Evolutionary conservation across 148 eudicot genomes (phyloP).

Genomic region (Nepenthes mirabilis): DNA sequence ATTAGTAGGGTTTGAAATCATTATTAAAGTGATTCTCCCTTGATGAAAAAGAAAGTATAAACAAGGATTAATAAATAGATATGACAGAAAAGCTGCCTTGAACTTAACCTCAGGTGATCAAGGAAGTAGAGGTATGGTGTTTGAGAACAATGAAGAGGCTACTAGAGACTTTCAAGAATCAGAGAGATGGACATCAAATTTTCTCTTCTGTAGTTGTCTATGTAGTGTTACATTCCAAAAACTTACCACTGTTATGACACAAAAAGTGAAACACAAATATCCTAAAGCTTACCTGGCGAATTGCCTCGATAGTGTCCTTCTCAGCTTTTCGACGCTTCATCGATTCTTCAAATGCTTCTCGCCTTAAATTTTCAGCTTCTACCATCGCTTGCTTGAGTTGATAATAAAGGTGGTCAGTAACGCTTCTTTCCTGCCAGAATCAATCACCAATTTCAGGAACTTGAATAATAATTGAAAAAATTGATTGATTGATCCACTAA

Average conservation of each 20-base stretch:
- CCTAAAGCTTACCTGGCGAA: constrained; percentile 35
- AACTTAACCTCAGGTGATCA: no score
- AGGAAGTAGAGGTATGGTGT: no score
- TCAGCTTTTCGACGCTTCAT: constrained; percentile 57
- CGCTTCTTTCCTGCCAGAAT: constrained; percentile 34
- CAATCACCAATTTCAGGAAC: neutral
- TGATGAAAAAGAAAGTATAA: no score
- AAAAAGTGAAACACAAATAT: neutral
- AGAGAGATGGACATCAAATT: no score
- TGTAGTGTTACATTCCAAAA: neutral
- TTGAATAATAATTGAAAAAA: neutral
- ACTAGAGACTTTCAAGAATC: no score
- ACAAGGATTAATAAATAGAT: no score
- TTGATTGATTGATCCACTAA: neutral
- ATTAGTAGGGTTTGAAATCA: no score
- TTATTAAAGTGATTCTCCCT: no score
- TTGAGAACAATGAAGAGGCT: no score
- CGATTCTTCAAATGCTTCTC: constrained; percentile 69
- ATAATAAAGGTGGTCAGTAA: constrained; percentile 37
- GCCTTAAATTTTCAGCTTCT: constrained; percentile 47
- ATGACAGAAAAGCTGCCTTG: no score
- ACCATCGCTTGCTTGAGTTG: constrained; percentile 54
- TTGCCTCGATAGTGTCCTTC: constrained; percentile 50
- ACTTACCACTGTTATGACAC: neutral
- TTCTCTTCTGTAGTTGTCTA: neutral